Conservation (phyloP, 345 rosid species). For the Trapa bicornis region DNA sequence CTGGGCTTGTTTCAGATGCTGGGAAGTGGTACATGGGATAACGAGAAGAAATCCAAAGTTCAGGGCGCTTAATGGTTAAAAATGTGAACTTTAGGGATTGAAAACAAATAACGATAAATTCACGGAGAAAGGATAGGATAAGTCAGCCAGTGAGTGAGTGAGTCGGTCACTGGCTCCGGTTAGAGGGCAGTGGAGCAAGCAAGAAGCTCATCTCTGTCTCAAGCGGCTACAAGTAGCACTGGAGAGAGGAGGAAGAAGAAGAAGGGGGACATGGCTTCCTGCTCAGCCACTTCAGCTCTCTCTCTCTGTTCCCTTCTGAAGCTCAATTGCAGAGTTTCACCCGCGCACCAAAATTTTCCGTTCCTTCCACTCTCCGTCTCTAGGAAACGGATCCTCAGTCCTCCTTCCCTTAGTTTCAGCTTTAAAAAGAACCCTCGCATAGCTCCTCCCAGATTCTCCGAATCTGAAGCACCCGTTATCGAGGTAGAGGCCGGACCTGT, state of each 20-base stretch:
- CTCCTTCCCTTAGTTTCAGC: constrained; percentile 9
- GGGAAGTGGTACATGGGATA: constrained; percentile 21
- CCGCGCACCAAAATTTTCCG: constrained; percentile 9
- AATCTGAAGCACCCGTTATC: constrained; percentile 27
- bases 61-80: not conserved
- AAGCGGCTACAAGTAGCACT: not conserved
- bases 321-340: constrained; percentile 44
- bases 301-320: constrained; percentile 57
- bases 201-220: not conserved
- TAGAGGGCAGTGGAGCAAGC: not conserved
- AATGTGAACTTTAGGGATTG: not conserved
- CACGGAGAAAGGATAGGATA: not conserved
- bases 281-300: constrained; percentile 16
- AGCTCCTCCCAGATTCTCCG: constrained; percentile 33
- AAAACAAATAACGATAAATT: not conserved
- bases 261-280: constrained; percentile 22
- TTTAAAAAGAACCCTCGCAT: constrained; percentile 22
- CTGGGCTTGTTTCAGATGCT: constrained; percentile 40
- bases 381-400: constrained; percentile 10
- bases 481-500: constrained; percentile 26
- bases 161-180: not conserved
- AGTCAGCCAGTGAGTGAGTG: too few species aligned
- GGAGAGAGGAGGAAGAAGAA: constrained; percentile 2
- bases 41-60: not conserved
- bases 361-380: constrained; percentile 15